Percentiles rank a stretch among this genome's conserved stretches.
Conservation (phyloP, 1,284 basidiomycete genomes). For the Malassezia sympodialis region DNA sequence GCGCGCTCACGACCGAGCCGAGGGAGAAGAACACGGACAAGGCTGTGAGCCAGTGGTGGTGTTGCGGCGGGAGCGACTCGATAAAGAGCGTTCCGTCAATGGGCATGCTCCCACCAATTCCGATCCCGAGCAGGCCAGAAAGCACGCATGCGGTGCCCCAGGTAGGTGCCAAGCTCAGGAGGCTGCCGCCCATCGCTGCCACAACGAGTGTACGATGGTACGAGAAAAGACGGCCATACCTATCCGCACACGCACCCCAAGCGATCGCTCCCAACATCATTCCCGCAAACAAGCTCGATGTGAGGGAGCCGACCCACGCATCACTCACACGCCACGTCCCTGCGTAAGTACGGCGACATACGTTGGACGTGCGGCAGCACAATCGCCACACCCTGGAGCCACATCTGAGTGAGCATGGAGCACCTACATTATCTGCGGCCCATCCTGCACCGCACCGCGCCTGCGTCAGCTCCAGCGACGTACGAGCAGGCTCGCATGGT, state of each 20-base stretch:
- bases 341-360: conserved; percentile 37
- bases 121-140: conserved; percentile 78
- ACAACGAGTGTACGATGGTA: conserved; percentile 88
- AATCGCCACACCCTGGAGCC: conserved; percentile 58
- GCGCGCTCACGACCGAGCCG: conserved; percentile 25
- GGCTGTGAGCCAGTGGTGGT: conserved; percentile 83
- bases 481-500: conserved; percentile 33
- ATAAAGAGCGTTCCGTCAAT: conserved; percentile 88
- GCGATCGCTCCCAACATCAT: conserved; percentile 87
- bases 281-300: conserved; percentile 72
- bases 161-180: conserved; percentile 65
- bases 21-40: conserved; percentile 67
- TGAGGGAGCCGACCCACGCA: conserved; percentile 63
- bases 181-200: conserved; percentile 69
- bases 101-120: conserved; percentile 74
- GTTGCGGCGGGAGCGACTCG: conserved; percentile 82
- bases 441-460: conserved; percentile 31
- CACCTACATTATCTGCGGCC: conserved; percentile 32
- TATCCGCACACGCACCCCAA: conserved; percentile 48
- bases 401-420: conserved; percentile 25
- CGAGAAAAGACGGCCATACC: conserved; percentile 65
- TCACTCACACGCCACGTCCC: conserved; percentile 64
- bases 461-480: not conserved
- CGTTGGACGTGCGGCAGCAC: conserved; percentile 83
- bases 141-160: conserved; percentile 65